These are phyloP conservation scores for Penicillium vulpinum DNA, from an alignment of 2,329 filamentous ascomycete genomes.

Conservation along the genomic window DNA sequence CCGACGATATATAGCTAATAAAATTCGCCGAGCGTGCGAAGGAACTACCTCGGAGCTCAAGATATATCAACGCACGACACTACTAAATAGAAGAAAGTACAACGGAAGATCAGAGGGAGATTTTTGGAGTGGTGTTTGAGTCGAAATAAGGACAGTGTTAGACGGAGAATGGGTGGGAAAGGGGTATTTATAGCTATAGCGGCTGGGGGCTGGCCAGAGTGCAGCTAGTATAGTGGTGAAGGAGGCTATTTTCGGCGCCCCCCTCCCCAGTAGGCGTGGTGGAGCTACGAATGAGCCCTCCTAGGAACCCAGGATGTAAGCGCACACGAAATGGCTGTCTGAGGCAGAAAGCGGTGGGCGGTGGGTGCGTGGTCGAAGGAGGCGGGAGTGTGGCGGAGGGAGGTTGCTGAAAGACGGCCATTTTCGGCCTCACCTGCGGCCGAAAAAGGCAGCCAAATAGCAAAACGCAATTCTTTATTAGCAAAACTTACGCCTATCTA, in stretches of 20 bases:
- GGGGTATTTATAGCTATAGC: neutral
- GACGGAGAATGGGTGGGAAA: neutral
- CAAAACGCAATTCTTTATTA: no score
- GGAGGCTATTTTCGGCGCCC: neutral
- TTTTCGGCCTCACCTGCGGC: no score
- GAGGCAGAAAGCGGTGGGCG: conserved; percentile 6
- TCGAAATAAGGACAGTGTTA: neutral
- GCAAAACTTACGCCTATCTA: no score
- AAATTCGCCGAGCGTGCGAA: neutral
- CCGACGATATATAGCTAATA: neutral
- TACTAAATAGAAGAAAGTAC: neutral
- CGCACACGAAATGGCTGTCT: neutral
- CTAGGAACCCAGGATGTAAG: neutral
- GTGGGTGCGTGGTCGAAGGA: conserved; percentile 12
- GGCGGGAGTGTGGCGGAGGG: no score
- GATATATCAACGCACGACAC: neutral
- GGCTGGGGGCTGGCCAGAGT: neutral
- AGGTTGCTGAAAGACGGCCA: no score
- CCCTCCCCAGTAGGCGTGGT: neutral
- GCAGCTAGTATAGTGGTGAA: neutral
- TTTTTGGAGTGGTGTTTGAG: neutral
- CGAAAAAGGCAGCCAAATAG: no score
- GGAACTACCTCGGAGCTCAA: neutral
- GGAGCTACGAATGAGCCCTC: neutral
- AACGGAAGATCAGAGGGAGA: neutral